Evolutionary conservation across 805 yeast genomes (phyloP), one percentile per base, ranked within the genome.

Genomic region (Starmerella bacillaris): DNA sequence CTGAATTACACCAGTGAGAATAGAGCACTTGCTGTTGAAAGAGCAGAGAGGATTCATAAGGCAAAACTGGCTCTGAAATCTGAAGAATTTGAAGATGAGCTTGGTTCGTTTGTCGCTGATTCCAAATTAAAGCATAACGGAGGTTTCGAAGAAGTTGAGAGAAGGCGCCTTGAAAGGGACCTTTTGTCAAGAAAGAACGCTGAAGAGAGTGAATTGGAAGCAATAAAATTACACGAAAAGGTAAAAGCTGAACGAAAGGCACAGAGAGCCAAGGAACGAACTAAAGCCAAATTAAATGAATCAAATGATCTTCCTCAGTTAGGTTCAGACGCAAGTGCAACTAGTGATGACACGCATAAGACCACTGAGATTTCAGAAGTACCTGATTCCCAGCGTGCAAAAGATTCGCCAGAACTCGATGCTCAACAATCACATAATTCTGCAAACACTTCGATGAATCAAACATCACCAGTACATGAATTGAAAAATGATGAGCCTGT

Each of bases 71-170:
- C 67, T 39, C 57, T 72, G 42, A 57, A 69, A 41, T 57, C 60
- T 30, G 75, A 71, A 42, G 75, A 74, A 36, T 86, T 86, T 49
- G 79, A 77, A 51, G 83, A 78, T 39, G 96, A 86, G 51, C 59
- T 86, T 5, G 89, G 74, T 2, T 76, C 70, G 16, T 86, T 82
- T 61, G 94, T 86, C 5, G 84, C 65, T 5, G 86, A 74, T 29
- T 65, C 70, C 20, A 77, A 67, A 50, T 61, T 86, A 38, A 79
- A 78, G 50, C 76, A 71, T 43, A 69, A 83, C 15, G 95, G 95
- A 4, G 95, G 96, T 1, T 67, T 83, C 16, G 92, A 78, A 41
- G 95, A 82, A 47, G 60, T 79, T 16, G 96, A 86, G 46, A 62
- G 79, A 40, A 45, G 63, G 33, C 63, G 94, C 39, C 64, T 61